Evolutionary conservation across 805 yeast genomes (phyloP).

Genomic region (Starmerella ratchasimensis): DNA sequence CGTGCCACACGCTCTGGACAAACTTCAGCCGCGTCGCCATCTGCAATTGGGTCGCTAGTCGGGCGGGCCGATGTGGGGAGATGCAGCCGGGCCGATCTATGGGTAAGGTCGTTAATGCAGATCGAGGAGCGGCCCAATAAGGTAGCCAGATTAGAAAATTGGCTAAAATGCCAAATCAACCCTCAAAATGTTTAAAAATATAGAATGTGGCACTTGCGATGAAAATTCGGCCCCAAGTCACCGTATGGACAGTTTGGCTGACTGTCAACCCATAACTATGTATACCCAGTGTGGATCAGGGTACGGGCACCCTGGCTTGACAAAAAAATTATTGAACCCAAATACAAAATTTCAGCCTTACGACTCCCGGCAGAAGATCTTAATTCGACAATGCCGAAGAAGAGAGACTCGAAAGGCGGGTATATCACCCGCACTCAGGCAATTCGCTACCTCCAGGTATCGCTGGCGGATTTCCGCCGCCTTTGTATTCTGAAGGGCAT

Average conservation of each 20-base stretch:
- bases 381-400: slow-evolving; percentile 15
- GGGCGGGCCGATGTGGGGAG: no score
- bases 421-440: slow-evolving; percentile 93
- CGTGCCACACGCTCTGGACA: slow-evolving; percentile 19
- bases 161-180: no score
- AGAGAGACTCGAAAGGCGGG: slow-evolving; percentile 21
- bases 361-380: no score
- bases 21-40: slow-evolving; percentile 15
- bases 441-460: slow-evolving; percentile 75
- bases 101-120: background rate
- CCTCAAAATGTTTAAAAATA: no score
- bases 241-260: no score
- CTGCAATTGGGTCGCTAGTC: no score
- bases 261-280: background rate
- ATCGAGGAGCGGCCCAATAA: background rate
- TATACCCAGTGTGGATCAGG: background rate
- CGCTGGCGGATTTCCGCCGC: slow-evolving; percentile 86
- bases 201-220: no score
- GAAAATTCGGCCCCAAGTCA: no score
- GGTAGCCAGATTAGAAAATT: no score
- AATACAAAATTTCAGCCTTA: background rate
- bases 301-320: background rate
- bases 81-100: background rate
- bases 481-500: slow-evolving; percentile 96
- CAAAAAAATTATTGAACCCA: slow-evolving; percentile 8